Percentiles rank a stretch among this genome's conserved stretches.
phyloP scores from a whole-genome alignment of 176 grass and related monocot genomes.

The Ampelocalamus luodianensis region DNA sequence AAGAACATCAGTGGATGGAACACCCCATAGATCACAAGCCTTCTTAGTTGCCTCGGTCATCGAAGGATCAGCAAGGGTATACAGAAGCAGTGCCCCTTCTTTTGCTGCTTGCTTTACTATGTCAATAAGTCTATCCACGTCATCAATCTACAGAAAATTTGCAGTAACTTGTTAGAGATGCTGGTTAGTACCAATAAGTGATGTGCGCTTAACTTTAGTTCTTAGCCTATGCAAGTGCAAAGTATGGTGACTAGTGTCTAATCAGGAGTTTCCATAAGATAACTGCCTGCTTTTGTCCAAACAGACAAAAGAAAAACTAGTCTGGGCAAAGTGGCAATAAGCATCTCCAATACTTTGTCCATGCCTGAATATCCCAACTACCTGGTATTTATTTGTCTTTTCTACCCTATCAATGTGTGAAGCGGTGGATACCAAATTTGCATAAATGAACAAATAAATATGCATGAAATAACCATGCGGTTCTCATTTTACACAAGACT shows the following conservation, averaged over 20 bases:
- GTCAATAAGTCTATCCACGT: conserved; percentile 72
- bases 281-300: conserved; percentile 20
- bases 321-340: conserved; percentile 5
- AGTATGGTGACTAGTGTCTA: background rate
- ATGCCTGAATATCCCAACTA: conserved; percentile 12
- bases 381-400: conserved; percentile 13
- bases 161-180: conserved; percentile 36
- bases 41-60: conserved; percentile 79
- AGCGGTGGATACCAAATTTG: background rate
- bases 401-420: background rate
- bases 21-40: conserved; percentile 75
- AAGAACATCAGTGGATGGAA: conserved; percentile 77
- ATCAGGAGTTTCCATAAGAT: background rate
- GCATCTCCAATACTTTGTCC: conserved; percentile 17
- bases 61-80: conserved; percentile 89
- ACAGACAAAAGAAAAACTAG: conserved; percentile 19
- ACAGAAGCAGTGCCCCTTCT: conserved; percentile 83
- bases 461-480: conserved; percentile 16
- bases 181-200: background rate
- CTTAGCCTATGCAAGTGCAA: background rate
- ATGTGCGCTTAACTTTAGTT: conserved; percentile 16
- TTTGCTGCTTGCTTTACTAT: conserved; percentile 93
- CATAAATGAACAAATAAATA: conserved; percentile 31
- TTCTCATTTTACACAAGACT: conserved; percentile 25
- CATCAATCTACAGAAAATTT: conserved; percentile 64